Base-by-base conservation (phyloP, 169 alveolate genomes). In the Babesia gibsoni region DNA sequence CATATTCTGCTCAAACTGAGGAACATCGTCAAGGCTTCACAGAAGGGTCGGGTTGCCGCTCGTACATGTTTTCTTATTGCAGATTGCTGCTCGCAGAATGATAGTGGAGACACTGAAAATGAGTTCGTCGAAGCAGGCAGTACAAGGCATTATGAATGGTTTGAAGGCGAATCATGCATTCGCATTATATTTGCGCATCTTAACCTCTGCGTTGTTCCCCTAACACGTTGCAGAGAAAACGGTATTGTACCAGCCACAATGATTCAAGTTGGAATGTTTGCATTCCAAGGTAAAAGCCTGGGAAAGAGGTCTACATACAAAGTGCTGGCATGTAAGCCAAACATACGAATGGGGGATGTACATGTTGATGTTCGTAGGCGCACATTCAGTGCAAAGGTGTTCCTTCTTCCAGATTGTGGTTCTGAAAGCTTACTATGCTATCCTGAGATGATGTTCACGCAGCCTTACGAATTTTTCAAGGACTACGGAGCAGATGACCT, bases 311-410 rank as follows among this genome's bases (percentile, higher is more conserved):
- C 59, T 12, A 33, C 72, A 8, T 43, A 50, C 58, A 39, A 27
- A 37, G 36, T 66, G 0, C 29, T 46, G 77, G 52, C 46, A 6
- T 66, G 43, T 32, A 66, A 66, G 46, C 81, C 81, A 25, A 42
- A 54, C 33, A 27, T 69, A 23, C 23, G 73, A 5, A 35, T 10
- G 12, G 81, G 73, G 0, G n/a, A 22, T 14, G 61, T 69, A n/a
- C 12, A 1, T 16, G 67, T 30, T 41, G 25, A 16, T 20, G 57
- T 36, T 37, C 1, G 43, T 37, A 50, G 25, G 53, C 67, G 77
- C 43, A 66, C 57, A 9, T 66, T 66, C 54, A 66, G 77, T 29
- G 77, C 77, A 18, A 66, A 33, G 53, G 66, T 66, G 23, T 23
- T 39, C 33, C 14, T 66, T 29, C 23, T 56, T 3, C 72, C 72